Evolutionary conservation across 2,329 filamentous ascomycete genomes (phyloP), one percentile per base, ranked within the genome.

Genomic region (Drechslerella coelobrocha): DNA sequence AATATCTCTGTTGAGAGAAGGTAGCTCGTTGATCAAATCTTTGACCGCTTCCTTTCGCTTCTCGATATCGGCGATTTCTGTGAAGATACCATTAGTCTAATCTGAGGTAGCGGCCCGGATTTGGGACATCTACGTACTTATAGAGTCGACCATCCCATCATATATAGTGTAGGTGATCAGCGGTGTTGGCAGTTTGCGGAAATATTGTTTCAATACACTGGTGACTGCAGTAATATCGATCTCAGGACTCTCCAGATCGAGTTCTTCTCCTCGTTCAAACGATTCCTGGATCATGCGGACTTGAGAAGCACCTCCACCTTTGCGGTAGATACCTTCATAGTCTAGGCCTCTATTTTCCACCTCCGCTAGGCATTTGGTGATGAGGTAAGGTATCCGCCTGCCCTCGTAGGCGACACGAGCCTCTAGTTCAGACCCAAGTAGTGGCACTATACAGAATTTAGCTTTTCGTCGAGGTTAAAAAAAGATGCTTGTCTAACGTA

Each of bases 311-410:
- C 92, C 94, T 63, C 94, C 94, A 54, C 92, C 96, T 83, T 99
- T 99, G 77, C 94, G 88, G 81, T 99, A 99, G 75, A 99, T 96
- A 73, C 94, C 94, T 81, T 97, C 94, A 75, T 95, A 86, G 76
- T 97, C 92, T 91, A 99, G 96, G 80, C 93, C 94, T 78, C 94
- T 88, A 21, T 94, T 82, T 79, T 99, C 94, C 39, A 99, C 94
- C 80, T 99, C 93, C 78, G 96, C 91, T 74, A 99, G 96, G 79
- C 94, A 99, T 51, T 92, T 89, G 51, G 88, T 93, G 45, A 99
- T 90, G 26, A 99, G 90, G 73, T 87, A 88, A 51, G 94, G 94
- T 72, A 99, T 93, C 76, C 93, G 88, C 57, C 90, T 88, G 73
- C 90, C 90, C 79, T 99, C 94, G 76, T 86, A 92, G 54, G 96